phyloP scores from a whole-genome alignment of 2,329 filamentous ascomycete species.

The Monascus ruber region DNA sequence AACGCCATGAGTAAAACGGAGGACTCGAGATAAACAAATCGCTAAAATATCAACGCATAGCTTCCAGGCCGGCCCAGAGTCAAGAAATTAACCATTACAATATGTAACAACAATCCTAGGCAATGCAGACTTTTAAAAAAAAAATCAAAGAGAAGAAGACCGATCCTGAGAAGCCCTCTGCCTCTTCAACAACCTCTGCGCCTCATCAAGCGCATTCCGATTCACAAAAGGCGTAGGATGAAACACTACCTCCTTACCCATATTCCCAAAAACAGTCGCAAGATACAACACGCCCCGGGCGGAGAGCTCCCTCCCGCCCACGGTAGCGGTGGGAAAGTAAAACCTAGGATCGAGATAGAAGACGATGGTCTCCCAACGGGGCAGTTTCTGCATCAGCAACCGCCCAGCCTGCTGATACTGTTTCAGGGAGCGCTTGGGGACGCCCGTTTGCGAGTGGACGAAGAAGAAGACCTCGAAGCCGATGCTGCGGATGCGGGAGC shows the following conservation, averaged over 20 bases:
- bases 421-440: conserved; percentile 21
- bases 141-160: conserved; percentile 1
- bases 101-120: no score
- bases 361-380: conserved; percentile 14
- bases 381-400: conserved; percentile 15
- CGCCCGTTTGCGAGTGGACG: conserved; percentile 21
- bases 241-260: conserved; percentile 19
- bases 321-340: conserved; percentile 17
- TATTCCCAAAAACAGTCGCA: conserved; percentile 15
- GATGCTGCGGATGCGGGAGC: conserved; percentile 20
- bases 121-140: background rate
- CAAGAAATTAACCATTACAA: no score
- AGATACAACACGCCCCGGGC: conserved; percentile 20
- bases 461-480: conserved; percentile 28
- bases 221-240: conserved; percentile 18
- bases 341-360: conserved; percentile 25
- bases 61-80: no score
- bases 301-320: conserved; percentile 17
- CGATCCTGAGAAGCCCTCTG: conserved; percentile 1
- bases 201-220: conserved; percentile 15
- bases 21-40: no score
- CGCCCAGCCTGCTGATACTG: conserved; percentile 19
- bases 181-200: conserved; percentile 1
- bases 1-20: no score
- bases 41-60: no score